Evolutionary conservation across 2,329 filamentous ascomycete genomes (phyloP).

Genomic region (Sclerotinia borealis): DNA sequence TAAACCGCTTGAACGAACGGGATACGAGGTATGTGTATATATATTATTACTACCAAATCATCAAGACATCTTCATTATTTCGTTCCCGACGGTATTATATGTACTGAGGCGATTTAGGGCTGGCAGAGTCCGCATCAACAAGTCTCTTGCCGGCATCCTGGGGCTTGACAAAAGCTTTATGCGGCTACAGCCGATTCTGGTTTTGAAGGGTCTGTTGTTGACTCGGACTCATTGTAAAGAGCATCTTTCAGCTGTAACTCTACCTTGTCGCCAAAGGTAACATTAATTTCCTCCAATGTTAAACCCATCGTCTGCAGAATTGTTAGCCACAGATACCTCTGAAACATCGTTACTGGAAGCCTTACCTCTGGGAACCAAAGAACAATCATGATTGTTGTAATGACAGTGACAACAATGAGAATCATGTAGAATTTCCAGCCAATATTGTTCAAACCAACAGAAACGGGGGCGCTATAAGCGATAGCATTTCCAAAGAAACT

Average conservation of each 20-base stretch:
- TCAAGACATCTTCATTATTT: background rate
- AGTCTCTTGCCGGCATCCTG: too few relatives aligned
- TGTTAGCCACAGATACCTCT: background rate
- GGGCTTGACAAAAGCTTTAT: background rate
- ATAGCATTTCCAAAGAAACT: conserved; percentile 8
- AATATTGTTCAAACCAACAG: conserved; percentile 22
- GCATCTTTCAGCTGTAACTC: conserved; percentile 7
- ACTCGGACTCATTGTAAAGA: background rate
- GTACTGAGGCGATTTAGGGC: too few relatives aligned
- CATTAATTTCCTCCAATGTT: conserved; percentile 32
- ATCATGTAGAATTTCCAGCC: conserved; percentile 33
- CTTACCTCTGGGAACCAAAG: conserved; percentile 28
- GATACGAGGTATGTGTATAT: background rate
- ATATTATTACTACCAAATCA: background rate
- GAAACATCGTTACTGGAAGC: background rate
- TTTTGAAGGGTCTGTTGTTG: background rate
- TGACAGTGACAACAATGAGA: conserved; percentile 26
- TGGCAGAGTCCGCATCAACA: background rate
- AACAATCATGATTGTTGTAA: conserved; percentile 22
- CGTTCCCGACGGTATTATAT: background rate
- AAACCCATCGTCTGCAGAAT: conserved; percentile 25
- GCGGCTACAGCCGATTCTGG: background rate
- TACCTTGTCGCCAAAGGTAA: conserved; percentile 31
- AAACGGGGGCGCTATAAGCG: background rate
- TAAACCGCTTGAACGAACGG: background rate